Conservation (phyloP, 176 grass and related monocot genomes). For the Eragrostis nindensis region DNA sequence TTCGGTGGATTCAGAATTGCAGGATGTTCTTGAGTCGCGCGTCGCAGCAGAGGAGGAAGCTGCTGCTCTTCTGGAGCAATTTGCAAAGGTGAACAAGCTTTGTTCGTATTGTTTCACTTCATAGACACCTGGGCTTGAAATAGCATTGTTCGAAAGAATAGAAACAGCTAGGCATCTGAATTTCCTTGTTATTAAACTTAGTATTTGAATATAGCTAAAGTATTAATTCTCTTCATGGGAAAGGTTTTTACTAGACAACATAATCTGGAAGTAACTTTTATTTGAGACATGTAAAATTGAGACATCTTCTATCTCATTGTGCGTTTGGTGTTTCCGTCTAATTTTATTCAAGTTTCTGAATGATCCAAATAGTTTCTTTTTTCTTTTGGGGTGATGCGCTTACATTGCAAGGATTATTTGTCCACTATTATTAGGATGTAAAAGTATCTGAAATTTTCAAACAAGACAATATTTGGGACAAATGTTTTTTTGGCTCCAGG, state of each 20-base stretch:
- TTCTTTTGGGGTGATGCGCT: neutral
- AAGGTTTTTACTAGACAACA: neutral
- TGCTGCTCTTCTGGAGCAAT: conserved; percentile 63
- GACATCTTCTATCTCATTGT: neutral
- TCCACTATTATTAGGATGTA: neutral
- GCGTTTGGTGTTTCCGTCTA: neutral
- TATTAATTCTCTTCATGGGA: neutral
- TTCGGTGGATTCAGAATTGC: conserved; percentile 73
- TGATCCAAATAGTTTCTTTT: neutral
- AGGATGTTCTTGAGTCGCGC: conserved; percentile 68
- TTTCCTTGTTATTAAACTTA: too few species aligned
- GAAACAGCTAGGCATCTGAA: neutral
- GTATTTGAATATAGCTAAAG: neutral
- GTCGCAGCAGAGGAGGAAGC: conserved; percentile 72
- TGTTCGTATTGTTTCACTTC: neutral
- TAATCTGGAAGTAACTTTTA: neutral
- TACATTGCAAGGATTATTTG: neutral
- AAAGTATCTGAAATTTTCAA: neutral
- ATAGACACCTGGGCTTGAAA: neutral
- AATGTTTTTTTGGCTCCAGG: neutral
- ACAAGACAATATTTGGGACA: neutral
- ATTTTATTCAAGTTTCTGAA: neutral
- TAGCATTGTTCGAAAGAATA: neutral
- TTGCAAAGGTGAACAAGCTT: conserved; percentile 64
- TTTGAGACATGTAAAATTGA: neutral